Evolutionary conservation across 306 rosid genomes (phyloP).

Genomic region (Lithocarpus polystachyus): DNA sequence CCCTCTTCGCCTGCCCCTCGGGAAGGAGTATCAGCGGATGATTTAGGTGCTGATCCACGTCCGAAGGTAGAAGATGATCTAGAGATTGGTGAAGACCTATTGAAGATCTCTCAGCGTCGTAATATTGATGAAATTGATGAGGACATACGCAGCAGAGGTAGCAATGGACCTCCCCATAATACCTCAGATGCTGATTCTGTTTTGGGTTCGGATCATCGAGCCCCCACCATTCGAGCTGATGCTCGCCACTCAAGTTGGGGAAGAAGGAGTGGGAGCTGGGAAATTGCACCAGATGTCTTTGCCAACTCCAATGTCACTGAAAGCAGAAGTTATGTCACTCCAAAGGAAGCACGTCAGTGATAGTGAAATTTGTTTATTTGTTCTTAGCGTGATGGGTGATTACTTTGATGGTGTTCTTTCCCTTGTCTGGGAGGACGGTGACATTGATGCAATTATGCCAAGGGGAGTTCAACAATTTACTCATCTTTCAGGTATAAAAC

Average conservation of each 20-base stretch:
- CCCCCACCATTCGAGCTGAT: conserved; percentile 68
- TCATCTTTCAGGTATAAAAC: conserved; percentile 27
- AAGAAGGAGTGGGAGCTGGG: conserved; percentile 80
- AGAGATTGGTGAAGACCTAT: conserved; percentile 82
- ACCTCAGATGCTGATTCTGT: conserved; percentile 61
- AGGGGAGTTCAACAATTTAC: conserved; percentile 30
- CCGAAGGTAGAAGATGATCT: conserved; percentile 87
- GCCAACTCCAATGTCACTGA: conserved; percentile 62
- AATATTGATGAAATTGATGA: conserved; percentile 71
- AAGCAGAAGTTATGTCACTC: conserved; percentile 56
- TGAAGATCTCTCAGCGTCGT: conserved; percentile 92
- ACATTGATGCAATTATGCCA: conserved; percentile 29
- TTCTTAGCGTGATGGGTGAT: conserved; percentile 30
- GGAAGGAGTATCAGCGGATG: conserved; percentile 50
- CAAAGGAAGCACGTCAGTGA: conserved; percentile 57
- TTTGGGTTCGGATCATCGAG: conserved; percentile 73
- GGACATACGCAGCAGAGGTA: conserved; percentile 67
- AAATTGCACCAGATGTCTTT: conserved; percentile 61
- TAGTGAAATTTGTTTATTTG: conserved; percentile 20
- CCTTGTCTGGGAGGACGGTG: conserved; percentile 17
- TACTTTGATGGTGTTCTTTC: conserved; percentile 33
- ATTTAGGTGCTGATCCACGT: conserved; percentile 59
- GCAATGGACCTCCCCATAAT: conserved; percentile 59
- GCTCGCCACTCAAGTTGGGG: conserved; percentile 81
- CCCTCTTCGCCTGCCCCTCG: conserved; percentile 30